phyloP scores from a whole-genome alignment of 805 yeast genomes.

The Teunomyces tritomae region DNA sequence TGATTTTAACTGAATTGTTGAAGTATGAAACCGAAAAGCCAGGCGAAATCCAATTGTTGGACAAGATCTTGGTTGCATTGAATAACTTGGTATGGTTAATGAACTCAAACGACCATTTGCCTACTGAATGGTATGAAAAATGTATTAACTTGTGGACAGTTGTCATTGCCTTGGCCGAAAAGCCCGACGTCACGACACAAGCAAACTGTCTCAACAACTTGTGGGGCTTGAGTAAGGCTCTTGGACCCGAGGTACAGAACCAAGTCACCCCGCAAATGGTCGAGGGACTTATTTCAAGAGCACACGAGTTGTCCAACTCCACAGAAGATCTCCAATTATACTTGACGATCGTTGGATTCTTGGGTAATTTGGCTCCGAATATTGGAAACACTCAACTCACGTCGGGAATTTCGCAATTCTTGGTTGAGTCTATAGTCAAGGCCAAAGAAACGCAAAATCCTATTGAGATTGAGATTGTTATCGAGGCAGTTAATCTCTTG shows the following conservation, averaged over 20 bases:
- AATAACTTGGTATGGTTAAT: slow-evolving; percentile 71
- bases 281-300: slow-evolving; percentile 19
- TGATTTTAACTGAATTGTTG: slow-evolving; percentile 37
- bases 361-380: slow-evolving; percentile 48
- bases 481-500: slow-evolving; percentile 62
- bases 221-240: slow-evolving; percentile 38
- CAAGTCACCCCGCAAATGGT: slow-evolving; percentile 27
- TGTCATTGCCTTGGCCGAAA: slow-evolving; percentile 10
- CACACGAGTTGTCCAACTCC: background rate
- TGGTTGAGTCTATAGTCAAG: slow-evolving; percentile 11
- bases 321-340: slow-evolving; percentile 9
- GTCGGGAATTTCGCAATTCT: slow-evolving; percentile 36
- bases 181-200: slow-evolving; percentile 21
- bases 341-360: slow-evolving; percentile 48
- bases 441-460: slow-evolving; percentile 9
- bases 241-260: slow-evolving; percentile 32
- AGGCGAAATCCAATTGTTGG: slow-evolving; percentile 37
- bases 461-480: slow-evolving; percentile 37
- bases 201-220: slow-evolving; percentile 33
- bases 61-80: slow-evolving; percentile 60
- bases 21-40: slow-evolving; percentile 30
- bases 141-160: slow-evolving; percentile 31
- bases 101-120: slow-evolving; percentile 28
- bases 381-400: slow-evolving; percentile 47
- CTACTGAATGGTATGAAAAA: slow-evolving; percentile 38